Conservation (phyloP, 306 rosid genomes). For the Cyamopsis tetragonoloba region DNA sequence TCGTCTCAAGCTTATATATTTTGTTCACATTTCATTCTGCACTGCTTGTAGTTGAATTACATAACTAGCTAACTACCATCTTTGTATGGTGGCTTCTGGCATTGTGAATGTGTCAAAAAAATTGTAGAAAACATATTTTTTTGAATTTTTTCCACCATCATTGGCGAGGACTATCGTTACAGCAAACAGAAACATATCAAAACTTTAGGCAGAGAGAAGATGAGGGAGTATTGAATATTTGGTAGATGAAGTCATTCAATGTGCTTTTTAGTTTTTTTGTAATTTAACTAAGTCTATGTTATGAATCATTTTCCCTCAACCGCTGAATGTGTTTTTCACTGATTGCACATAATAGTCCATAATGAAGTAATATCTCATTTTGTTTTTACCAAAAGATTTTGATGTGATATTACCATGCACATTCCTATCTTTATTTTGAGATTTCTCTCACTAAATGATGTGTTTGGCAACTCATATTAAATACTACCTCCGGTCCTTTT, state of each 20-base stretch:
- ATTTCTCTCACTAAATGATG: neutral
- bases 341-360: neutral
- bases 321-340: neutral
- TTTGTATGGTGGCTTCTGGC: neutral
- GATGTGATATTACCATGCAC: neutral
- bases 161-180: neutral
- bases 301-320: neutral
- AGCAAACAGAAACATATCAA: neutral
- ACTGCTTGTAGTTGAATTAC: neutral
- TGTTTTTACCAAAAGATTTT: neutral
- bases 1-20: neutral
- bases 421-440: neutral
- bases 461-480: too few relatives aligned
- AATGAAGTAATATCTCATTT: neutral
- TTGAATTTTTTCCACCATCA: neutral
- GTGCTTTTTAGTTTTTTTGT: neutral
- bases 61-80: neutral
- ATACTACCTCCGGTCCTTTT: too few relatives aligned
- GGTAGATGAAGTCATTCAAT: neutral
- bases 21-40: constrained; percentile 1
- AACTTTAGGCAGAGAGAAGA: neutral
- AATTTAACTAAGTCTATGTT: neutral
- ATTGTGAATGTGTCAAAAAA: neutral
- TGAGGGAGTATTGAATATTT: neutral
- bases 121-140: neutral